Conservation (phyloP, 129 eudicot genomes). For the Lonicera japonica region DNA sequence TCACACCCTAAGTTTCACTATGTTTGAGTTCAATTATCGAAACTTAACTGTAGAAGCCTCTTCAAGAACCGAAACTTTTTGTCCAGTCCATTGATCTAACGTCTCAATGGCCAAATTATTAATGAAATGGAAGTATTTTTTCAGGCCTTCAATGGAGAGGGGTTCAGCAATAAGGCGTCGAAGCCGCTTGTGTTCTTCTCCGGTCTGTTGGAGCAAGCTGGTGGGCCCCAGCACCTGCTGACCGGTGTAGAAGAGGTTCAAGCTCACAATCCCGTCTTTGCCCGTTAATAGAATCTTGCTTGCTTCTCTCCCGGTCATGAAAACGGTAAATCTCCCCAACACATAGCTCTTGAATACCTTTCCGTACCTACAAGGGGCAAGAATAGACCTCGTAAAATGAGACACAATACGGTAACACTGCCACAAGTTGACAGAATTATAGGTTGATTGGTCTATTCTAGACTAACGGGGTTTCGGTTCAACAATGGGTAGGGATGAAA, state of each 20-base stretch:
- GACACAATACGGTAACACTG: no score
- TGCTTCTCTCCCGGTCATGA: slow-evolving; percentile 76
- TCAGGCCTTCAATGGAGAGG: slow-evolving; percentile 60
- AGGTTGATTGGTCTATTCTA: no score
- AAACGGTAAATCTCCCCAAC: slow-evolving; percentile 59
- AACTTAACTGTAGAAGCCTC: slow-evolving; percentile 68
- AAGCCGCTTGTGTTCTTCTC: slow-evolving; percentile 78
- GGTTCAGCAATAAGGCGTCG: slow-evolving; percentile 69
- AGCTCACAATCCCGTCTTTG: slow-evolving; percentile 79
- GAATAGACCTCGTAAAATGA: no score
- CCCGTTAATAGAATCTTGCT: slow-evolving; percentile 66
- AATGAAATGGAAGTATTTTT: slow-evolving; percentile 67
- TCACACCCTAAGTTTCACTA: no score
- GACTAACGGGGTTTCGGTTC: no score
- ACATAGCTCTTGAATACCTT: slow-evolving; percentile 79
- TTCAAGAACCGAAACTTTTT: slow-evolving; percentile 59
- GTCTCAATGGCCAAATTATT: slow-evolving; percentile 52
- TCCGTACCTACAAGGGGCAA: no score
- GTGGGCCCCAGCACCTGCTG: slow-evolving; percentile 73
- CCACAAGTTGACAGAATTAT: no score
- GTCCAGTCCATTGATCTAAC: slow-evolving; percentile 50
- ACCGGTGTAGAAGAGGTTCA: slow-evolving; percentile 68
- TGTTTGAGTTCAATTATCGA: not conserved
- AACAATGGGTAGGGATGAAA: no score
- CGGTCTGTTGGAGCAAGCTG: slow-evolving; percentile 68